Percentiles rank a stretch among this genome's conserved stretches.
These are phyloP conservation scores for Colletotrichum phormii DNA, from an alignment of 2,329 filamentous ascomycete genomes.

Conservation along the genomic window DNA sequence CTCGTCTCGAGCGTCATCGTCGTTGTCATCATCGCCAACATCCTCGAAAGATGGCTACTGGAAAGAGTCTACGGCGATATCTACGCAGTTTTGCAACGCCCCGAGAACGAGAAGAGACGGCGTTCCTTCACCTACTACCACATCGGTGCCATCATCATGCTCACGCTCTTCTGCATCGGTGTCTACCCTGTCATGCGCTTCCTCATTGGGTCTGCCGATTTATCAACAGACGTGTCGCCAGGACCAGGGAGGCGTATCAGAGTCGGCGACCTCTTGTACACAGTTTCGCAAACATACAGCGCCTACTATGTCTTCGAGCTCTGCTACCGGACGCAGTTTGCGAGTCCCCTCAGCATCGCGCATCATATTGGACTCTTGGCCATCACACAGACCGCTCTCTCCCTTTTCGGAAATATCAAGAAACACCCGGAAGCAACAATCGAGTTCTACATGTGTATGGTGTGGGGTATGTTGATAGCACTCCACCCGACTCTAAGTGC, in stretches of 20 bases:
- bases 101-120: constrained; percentile 33
- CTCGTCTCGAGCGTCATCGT: constrained; percentile 30
- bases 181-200: constrained; percentile 33
- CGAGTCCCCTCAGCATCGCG: constrained; percentile 35
- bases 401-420: constrained; percentile 26
- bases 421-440: constrained; percentile 27
- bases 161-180: constrained; percentile 30
- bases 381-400: constrained; percentile 34
- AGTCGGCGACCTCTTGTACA: constrained; percentile 36
- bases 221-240: constrained; percentile 15
- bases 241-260: constrained; percentile 19
- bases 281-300: constrained; percentile 32
- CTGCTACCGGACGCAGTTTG: constrained; percentile 34
- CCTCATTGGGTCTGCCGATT: constrained; percentile 8
- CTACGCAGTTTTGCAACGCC: constrained; percentile 16
- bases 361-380: constrained; percentile 37
- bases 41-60: constrained; percentile 35
- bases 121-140: constrained; percentile 38
- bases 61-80: constrained; percentile 21
- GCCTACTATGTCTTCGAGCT: constrained; percentile 39
- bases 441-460: constrained; percentile 38
- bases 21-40: constrained; percentile 29
- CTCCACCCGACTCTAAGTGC: background rate
- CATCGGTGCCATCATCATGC: constrained; percentile 32
- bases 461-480: constrained; percentile 22